phyloP scores from a whole-genome alignment of 78 protist genomes.

The Guillardia theta region DNA sequence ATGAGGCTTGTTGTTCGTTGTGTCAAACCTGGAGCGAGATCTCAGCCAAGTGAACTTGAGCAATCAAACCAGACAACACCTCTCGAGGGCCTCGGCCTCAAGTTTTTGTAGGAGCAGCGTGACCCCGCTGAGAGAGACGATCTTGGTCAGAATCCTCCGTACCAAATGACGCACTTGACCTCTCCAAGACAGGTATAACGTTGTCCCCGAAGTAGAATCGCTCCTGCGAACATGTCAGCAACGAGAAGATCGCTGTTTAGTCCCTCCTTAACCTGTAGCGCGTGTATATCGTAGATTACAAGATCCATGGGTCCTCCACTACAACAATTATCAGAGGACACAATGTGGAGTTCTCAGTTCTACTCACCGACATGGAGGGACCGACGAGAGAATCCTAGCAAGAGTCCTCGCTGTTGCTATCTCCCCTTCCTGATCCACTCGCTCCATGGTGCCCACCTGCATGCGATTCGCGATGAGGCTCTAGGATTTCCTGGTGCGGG shows the following conservation, averaged over 20 bases:
- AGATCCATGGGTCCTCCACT: conserved; percentile 44
- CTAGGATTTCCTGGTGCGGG: neutral
- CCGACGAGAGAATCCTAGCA: conserved; percentile 50
- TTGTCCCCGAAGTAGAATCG: conserved; percentile 66
- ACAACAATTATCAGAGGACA: neutral
- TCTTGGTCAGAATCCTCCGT: no score
- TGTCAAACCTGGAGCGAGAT: no score
- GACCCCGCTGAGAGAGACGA: conserved; percentile 50
- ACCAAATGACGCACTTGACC: no score
- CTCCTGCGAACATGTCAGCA: neutral
- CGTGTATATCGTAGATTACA: conserved; percentile 66
- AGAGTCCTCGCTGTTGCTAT: conserved; percentile 64
- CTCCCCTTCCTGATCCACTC: conserved; percentile 64
- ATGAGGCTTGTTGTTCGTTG: no score
- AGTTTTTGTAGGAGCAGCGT: neutral
- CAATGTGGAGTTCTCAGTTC: no score
- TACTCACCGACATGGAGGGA: conserved; percentile 50
- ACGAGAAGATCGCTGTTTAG: no score
- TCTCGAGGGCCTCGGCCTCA: neutral
- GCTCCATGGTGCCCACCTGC: conserved; percentile 72
- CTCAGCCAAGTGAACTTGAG: no score
- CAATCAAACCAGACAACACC: no score
- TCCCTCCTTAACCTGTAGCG: conserved; percentile 52
- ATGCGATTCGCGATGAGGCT: neutral
- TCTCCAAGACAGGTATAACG: conserved; percentile 37